phyloP scores from a whole-genome alignment of 192 early-diverging fungal species.

The Coemansia aciculifera region DNA sequence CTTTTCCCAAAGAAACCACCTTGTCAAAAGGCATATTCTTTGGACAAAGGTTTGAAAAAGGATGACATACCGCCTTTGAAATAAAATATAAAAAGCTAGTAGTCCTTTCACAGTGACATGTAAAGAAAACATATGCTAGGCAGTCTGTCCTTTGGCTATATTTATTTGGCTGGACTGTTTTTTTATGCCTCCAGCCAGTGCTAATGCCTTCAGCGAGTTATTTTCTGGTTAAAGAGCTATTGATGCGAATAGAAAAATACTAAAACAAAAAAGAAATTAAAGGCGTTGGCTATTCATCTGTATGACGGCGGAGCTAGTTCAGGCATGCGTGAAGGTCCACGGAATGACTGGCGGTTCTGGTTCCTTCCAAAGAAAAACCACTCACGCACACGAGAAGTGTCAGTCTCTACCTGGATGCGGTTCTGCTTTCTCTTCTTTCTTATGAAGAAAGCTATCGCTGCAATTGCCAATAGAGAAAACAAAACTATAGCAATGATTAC shows the following conservation, averaged over 20 bases:
- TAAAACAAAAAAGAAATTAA: neutral
- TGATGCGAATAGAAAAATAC: neutral
- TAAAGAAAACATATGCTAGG: neutral
- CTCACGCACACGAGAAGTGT: neutral
- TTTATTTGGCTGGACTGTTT: neutral
- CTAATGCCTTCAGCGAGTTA: neutral
- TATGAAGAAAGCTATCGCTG: neutral
- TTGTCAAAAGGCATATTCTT: neutral
- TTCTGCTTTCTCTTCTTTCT: neutral
- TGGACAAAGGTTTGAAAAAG: neutral
- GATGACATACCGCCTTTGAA: neutral
- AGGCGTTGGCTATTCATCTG: neutral
- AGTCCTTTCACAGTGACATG: neutral
- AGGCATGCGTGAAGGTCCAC: neutral
- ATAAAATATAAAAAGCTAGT: neutral
- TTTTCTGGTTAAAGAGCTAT: neutral
- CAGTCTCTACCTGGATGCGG: neutral
- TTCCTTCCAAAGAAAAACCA: slow-evolving; percentile 1
- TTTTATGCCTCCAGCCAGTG: neutral
- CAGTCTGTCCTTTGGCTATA: neutral
- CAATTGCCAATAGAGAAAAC: neutral
- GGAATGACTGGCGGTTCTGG: neutral
- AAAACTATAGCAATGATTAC: neutral
- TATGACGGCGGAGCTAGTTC: neutral
- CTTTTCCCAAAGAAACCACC: neutral